phyloP scores from a whole-genome alignment of 768 basidiomycete genomes.

The Brasilioporus rufonigricans region DNA sequence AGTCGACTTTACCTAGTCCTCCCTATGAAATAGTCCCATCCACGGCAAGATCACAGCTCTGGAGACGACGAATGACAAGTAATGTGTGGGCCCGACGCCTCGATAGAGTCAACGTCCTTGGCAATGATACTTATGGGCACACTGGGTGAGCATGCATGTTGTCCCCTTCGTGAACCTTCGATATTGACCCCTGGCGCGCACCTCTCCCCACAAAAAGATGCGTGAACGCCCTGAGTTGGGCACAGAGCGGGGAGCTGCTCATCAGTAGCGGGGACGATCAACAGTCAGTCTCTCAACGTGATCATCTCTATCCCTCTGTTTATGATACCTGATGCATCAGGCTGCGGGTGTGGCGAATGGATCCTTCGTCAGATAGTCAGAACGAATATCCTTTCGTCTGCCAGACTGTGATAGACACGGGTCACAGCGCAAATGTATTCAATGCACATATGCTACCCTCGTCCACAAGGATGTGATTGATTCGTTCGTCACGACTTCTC shows the following conservation, averaged over 20 bases:
- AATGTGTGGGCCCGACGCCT: slow-evolving; percentile 32
- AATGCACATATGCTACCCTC: slow-evolving; percentile 76
- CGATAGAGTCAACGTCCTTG: slow-evolving; percentile 75
- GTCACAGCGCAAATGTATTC: slow-evolving; percentile 84
- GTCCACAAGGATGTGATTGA: slow-evolving; percentile 71
- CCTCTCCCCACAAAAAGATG: slow-evolving; percentile 45
- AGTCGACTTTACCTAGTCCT: background rate
- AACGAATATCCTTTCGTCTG: slow-evolving; percentile 65
- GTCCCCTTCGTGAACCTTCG: background rate
- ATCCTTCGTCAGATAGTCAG: slow-evolving; percentile 34
- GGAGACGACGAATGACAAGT: slow-evolving; percentile 24
- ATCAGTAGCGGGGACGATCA: slow-evolving; percentile 74
- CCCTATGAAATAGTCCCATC: slow-evolving; percentile 12
- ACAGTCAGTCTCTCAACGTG: slow-evolving; percentile 42
- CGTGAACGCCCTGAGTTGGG: slow-evolving; percentile 78
- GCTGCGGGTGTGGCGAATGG: slow-evolving; percentile 77
- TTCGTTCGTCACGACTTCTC: slow-evolving; percentile 11
- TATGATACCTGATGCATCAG: slow-evolving; percentile 32
- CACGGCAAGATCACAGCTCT: slow-evolving; percentile 23
- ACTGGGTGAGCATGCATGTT: slow-evolving; percentile 50
- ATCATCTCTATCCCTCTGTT: background rate
- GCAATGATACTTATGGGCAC: slow-evolving; percentile 59
- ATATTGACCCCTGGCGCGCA: background rate
- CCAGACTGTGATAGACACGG: slow-evolving; percentile 69
- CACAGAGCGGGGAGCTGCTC: slow-evolving; percentile 59